These are phyloP conservation scores for Penicillium sp. DNA, from an alignment of 2,329 filamentous ascomycete species.

Conservation along the genomic window DNA sequence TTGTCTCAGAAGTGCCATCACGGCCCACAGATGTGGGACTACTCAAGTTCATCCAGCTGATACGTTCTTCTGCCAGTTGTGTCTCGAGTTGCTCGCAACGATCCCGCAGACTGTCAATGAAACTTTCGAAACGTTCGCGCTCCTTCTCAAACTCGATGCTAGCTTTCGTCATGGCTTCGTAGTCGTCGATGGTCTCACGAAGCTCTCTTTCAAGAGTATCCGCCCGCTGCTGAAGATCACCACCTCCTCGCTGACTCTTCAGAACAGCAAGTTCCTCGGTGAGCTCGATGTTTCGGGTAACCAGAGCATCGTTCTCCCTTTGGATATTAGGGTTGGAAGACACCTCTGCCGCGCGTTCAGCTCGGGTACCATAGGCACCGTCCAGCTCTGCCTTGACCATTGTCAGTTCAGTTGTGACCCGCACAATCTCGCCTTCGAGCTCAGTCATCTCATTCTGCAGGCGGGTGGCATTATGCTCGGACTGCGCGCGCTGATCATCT, in stretches of 20 bases:
- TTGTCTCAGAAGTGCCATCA: constrained; percentile 52
- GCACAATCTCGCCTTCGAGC: constrained; percentile 63
- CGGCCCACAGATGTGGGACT: constrained; percentile 48
- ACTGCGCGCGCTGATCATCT: constrained; percentile 23
- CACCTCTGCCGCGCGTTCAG: constrained; percentile 65
- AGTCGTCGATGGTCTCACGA: constrained; percentile 65
- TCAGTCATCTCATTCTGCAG: constrained; percentile 51
- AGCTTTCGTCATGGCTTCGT: constrained; percentile 67
- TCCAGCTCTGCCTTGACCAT: constrained; percentile 88
- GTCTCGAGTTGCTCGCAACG: constrained; percentile 62
- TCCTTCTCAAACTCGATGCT: constrained; percentile 71
- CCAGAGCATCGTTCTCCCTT: constrained; percentile 58
- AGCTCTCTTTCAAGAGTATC: constrained; percentile 63
- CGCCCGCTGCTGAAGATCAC: constrained; percentile 49
- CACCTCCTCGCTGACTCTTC: constrained; percentile 35
- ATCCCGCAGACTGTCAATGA: constrained; percentile 63
- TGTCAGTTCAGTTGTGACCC: constrained; percentile 75
- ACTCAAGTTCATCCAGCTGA: constrained; percentile 62
- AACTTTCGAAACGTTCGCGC: constrained; percentile 61
- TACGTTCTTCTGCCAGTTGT: constrained; percentile 65
- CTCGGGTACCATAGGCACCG: constrained; percentile 81
- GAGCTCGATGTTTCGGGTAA: constrained; percentile 47
- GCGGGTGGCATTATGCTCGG: constrained; percentile 40
- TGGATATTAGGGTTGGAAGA: constrained; percentile 58
- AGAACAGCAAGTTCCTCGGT: constrained; percentile 48